Evolutionary conservation across 148 eudicot species (phyloP), one percentile per base, ranked within the genome.

Genomic region (Persicaria tinctoria): DNA sequence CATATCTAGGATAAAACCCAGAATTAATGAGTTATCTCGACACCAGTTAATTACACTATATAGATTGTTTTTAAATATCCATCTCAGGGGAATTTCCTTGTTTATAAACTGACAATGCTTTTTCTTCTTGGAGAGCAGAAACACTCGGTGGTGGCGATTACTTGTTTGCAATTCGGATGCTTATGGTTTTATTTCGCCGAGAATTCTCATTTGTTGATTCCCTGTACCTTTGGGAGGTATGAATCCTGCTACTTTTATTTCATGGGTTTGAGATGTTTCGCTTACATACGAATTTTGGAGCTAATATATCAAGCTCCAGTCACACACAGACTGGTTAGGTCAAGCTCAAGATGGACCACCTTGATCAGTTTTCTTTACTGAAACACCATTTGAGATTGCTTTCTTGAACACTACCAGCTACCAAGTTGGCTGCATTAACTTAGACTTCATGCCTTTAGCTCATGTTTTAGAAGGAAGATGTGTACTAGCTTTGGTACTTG

Each of bases 211-310:
- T 95, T 80, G 87, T 89, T 18, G 99, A 95, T 74, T 92, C 97
- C 57, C 85, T 95, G 71, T 92, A 92, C 84, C 97, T 95, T 70
- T 95, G 98, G 99, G 99, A 95, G 99, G 99, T 93, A 88, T 75
- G 76, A 32, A 72, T 17, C 71, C 73, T 23, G 51, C 18, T 46
- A 16, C 70, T 18, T 69, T 75, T 48, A 1, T 69, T 69, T 69
- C 13, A 8, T 20, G 16, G n/a, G 41, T 12, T 71, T 51, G 54
- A 48, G 10, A 20, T 72, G 56, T n/a, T 45, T n/a, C 49, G 8
- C 45, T 51, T 53, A 11, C 27, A 8, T 23, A 3, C 5, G 27
- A 27, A 14, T 44, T 5, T 64, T 17, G 23, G 27, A 60, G 13
- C 4, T 60, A 16, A 60, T 17, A 8, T 60, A 60, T 16, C 66